Percentiles rank a stretch among this genome's conserved stretches.
Evolutionary conservation across 495 filamentous ascomycete species (phyloP).

Genomic region (Thozetella sp.): DNA sequence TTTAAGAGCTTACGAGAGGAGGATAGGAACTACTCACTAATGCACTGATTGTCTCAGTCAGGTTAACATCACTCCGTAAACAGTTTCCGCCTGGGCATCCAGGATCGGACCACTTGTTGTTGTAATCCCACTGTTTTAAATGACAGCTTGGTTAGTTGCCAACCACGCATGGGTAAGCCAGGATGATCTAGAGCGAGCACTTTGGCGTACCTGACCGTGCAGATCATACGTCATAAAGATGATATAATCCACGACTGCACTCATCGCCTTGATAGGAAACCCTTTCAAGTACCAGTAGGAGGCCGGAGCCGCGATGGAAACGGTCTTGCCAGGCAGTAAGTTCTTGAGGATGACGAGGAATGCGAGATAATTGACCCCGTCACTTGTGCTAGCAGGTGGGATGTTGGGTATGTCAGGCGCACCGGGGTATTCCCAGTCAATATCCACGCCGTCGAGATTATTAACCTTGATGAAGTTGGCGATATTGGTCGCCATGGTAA

Average conservation of each 20-base stretch:
- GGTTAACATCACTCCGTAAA: conserved; percentile 40
- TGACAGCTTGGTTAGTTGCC: not conserved
- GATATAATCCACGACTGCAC: conserved; percentile 25
- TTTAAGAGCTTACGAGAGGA: no score
- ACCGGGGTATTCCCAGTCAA: conserved; percentile 8
- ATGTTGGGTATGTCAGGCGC: conserved; percentile 26
- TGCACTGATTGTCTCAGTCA: conserved; percentile 32
- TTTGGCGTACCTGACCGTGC: conserved; percentile 6
- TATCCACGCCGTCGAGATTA: not conserved
- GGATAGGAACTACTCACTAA: not conserved
- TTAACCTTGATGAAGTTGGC: not conserved
- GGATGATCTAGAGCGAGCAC: not conserved
- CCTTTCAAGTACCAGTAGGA: conserved; percentile 29
- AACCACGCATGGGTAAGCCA: no score
- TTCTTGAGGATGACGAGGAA: conserved; percentile 16
- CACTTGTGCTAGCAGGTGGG: conserved; percentile 12
- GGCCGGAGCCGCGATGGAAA: conserved; percentile 30
- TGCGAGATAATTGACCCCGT: conserved; percentile 18
- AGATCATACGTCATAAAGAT: conserved; percentile 22
- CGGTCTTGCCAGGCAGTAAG: conserved; percentile 17
- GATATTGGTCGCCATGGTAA: not conserved
- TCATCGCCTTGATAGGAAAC: conserved; percentile 27
- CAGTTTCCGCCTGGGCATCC: conserved; percentile 40
- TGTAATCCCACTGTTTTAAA: conserved; percentile 11
- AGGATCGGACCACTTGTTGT: conserved; percentile 7